phyloP scores from a whole-genome alignment of 768 basidiomycete species.

The Amanita molliuscula region DNA sequence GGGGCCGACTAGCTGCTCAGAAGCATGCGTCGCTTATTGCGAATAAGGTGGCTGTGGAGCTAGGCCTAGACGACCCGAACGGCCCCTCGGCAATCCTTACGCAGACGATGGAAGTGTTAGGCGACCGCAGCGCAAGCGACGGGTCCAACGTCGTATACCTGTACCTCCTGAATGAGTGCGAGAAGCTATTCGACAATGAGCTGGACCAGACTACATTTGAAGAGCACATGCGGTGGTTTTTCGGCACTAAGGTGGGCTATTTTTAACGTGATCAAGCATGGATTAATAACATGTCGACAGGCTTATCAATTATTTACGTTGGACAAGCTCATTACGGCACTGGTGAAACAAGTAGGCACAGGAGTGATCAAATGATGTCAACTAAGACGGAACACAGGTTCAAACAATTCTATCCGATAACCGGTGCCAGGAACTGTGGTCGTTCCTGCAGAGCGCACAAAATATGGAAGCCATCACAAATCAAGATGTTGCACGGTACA shows the following conservation, averaged over 20 bases:
- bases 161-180: constrained; percentile 83
- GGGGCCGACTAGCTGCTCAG: constrained; percentile 56
- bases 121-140: constrained; percentile 33
- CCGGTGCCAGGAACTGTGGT: constrained; percentile 82
- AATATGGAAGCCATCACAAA: constrained; percentile 38
- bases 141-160: constrained; percentile 69
- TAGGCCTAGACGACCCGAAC: constrained; percentile 80
- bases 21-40: constrained; percentile 56
- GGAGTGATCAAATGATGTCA: background rate
- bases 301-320: constrained; percentile 90
- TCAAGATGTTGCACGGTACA: constrained; percentile 66
- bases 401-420: constrained; percentile 78
- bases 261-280: constrained; percentile 3
- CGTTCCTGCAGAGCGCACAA: constrained; percentile 59
- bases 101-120: constrained; percentile 55
- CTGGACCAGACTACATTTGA: constrained; percentile 89
- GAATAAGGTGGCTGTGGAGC: constrained; percentile 73
- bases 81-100: constrained; percentile 60
- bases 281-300: constrained; percentile 32
- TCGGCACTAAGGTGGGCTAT: constrained; percentile 65
- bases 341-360: constrained; percentile 78
- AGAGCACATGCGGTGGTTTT: constrained; percentile 93
- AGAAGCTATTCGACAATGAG: constrained; percentile 89
- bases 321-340: constrained; percentile 81
- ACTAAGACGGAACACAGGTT: constrained; percentile 36